phyloP scores from a whole-genome alignment of 306 rosid species.

The Castanopsis chinensis region DNA sequence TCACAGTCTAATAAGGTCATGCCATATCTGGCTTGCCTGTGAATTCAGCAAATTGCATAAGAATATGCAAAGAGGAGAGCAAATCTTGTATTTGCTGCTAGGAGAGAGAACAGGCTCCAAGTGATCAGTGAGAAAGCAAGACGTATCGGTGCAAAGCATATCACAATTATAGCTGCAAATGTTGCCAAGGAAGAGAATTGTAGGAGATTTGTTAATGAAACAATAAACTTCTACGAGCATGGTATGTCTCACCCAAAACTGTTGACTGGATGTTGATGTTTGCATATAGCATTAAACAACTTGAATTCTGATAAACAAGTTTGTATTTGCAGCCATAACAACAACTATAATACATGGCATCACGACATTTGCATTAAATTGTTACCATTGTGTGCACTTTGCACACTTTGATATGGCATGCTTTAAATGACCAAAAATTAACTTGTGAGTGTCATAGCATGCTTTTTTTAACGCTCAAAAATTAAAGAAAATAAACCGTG shows the following conservation, averaged over 20 bases:
- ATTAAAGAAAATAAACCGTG: too few species aligned
- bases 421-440: too few species aligned
- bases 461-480: too few species aligned
- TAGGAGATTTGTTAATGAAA: constrained; percentile 59
- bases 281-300: too few species aligned
- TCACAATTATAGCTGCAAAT: constrained; percentile 73
- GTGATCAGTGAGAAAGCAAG: constrained; percentile 73
- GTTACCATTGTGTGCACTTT: too few species aligned
- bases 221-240: constrained; percentile 50
- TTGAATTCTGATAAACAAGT: too few species aligned
- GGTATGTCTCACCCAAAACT: constrained; percentile 33
- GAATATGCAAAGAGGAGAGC: constrained; percentile 79
- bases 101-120: constrained; percentile 64
- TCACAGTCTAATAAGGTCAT: not conserved
- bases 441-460: too few species aligned
- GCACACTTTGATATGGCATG: too few species aligned
- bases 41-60: constrained; percentile 78
- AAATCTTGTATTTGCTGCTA: constrained; percentile 70
- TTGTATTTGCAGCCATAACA: too few species aligned
- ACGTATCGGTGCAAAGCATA: constrained; percentile 62
- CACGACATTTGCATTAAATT: too few species aligned
- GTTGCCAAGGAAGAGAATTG: constrained; percentile 93
- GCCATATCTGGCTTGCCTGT: not conserved
- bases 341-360: too few species aligned
- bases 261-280: too few species aligned